These are phyloP conservation scores for Tetrapisispora iriomotensis DNA, from an alignment of 805 yeast species.

Conservation along the genomic window DNA sequence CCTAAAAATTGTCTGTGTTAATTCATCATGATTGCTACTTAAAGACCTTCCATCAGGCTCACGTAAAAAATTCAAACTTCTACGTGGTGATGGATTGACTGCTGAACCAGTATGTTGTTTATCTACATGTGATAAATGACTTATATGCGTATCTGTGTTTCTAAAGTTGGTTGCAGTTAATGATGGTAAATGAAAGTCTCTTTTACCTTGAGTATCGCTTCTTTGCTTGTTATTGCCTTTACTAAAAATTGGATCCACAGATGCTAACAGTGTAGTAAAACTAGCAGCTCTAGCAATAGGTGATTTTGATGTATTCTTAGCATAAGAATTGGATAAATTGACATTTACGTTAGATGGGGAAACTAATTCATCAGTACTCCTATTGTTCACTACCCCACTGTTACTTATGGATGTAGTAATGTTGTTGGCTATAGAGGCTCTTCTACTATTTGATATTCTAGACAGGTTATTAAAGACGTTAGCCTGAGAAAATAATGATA, in stretches of 20 bases:
- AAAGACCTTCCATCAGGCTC: not conserved
- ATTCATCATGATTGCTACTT: not conserved
- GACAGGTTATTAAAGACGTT: slow-evolving; percentile 14
- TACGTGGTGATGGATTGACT: not conserved
- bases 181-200: not conserved
- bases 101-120: not conserved
- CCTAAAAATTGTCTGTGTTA: not conserved
- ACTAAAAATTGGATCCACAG: slow-evolving; percentile 5
- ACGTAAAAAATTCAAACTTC: not conserved
- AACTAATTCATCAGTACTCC: slow-evolving; percentile 6
- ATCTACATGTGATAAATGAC: not conserved
- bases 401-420: not conserved
- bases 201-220: not conserved
- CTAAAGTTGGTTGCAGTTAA: slow-evolving; percentile 2
- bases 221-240: not conserved
- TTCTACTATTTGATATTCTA: slow-evolving; percentile 17
- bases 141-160: not conserved
- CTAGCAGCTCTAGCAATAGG: slow-evolving; percentile 13
- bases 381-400: slow-evolving; percentile 2
- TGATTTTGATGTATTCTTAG: slow-evolving; percentile 3
- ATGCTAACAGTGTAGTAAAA: slow-evolving; percentile 10
- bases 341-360: slow-evolving; percentile 19
- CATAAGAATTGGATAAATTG: slow-evolving; percentile 13
- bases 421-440: slow-evolving; percentile 11
- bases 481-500: slow-evolving; percentile 8